Evolutionary conservation across 148 eudicot species (phyloP).

Genomic region (Selenicereus undatus): DNA sequence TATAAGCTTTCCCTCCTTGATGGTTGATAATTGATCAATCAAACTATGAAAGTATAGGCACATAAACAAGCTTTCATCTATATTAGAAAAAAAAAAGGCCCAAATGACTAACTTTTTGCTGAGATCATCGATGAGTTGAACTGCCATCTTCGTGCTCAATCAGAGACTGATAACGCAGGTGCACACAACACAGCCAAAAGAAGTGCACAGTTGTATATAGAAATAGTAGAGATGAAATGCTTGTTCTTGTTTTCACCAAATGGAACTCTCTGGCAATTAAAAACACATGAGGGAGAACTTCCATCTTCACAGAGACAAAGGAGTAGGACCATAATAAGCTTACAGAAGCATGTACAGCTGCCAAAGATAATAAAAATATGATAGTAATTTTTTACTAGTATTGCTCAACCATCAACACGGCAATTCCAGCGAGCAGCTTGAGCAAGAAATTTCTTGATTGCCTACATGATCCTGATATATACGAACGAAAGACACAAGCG

Average conservation of each 20-base stretch:
- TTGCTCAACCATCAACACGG: constrained; percentile 16
- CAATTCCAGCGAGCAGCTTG: constrained; percentile 20
- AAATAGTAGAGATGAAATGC: constrained; percentile 11
- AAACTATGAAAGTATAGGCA: no score
- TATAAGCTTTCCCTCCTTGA: no score
- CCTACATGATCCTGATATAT: constrained; percentile 21
- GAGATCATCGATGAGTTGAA: not conserved
- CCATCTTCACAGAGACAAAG: constrained; percentile 17
- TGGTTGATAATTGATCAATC: no score
- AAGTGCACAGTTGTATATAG: not conserved
- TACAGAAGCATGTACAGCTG: constrained; percentile 31
- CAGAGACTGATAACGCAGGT: not conserved
- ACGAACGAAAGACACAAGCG: constrained; percentile 28
- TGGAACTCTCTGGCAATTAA: constrained; percentile 8
- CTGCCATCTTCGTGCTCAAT: not conserved
- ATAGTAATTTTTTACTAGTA: constrained; percentile 18
- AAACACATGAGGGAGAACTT: not conserved
- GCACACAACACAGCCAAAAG: not conserved
- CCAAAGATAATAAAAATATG: not conserved
- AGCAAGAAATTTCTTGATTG: constrained; percentile 10
- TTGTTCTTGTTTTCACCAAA: constrained; percentile 7
- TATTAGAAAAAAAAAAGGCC: no score
- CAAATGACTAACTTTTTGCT: not conserved
- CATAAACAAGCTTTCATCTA: no score
- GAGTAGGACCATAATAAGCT: constrained; percentile 8